Evolutionary conservation across 495 filamentous ascomycete species (phyloP), one percentile per base, ranked within the genome.

Genomic region (Hypoxylon perforatum): DNA sequence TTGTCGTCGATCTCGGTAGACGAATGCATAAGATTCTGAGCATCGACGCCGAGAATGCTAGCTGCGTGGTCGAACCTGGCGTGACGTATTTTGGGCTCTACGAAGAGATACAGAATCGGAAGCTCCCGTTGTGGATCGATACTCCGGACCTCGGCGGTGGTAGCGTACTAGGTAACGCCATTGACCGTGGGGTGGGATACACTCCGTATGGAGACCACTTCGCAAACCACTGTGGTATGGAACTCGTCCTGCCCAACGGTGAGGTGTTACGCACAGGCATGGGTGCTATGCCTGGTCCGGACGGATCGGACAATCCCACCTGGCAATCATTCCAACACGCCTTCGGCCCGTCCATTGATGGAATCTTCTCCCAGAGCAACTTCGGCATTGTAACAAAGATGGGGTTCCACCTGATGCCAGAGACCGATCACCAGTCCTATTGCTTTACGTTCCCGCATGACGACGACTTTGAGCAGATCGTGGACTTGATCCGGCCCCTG

Each of bases 311-410:
- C 48, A 81, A 79, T 49, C 73, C 76, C 10, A 77, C 77, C 0
- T 84, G 80, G 81, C 83, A 84, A 57, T 74, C 80, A 1, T 88
- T 87, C 61, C 77, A 80, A 3, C 81, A 84, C 48, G 84, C 81
- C 3, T 88, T 84, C 64, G 86, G 86, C 1, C 86, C 86, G 3
- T 78, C 80, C 35, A 75, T 77, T 23, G 85, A 88, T 65, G 85
- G 85, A 23, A 79, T 88, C 52, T 89, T 89, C 72, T 77, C 79
- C 0, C 86, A 89, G 67, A 79, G 73, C 64, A 86, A 82, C 65
- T 78, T 84, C 45, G 86, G 85, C 18, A 87, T 89, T 47, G 84
- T 88, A 1, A 81, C 77, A 0, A 87, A 88, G 72, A 84, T 89
- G 80, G 85, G 85, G 8, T 76, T 88, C 49, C 73, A 78, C 36